These are phyloP conservation scores for Trichosanthes cucumerina DNA, from an alignment of 306 rosid species.

Conservation along the genomic window DNA sequence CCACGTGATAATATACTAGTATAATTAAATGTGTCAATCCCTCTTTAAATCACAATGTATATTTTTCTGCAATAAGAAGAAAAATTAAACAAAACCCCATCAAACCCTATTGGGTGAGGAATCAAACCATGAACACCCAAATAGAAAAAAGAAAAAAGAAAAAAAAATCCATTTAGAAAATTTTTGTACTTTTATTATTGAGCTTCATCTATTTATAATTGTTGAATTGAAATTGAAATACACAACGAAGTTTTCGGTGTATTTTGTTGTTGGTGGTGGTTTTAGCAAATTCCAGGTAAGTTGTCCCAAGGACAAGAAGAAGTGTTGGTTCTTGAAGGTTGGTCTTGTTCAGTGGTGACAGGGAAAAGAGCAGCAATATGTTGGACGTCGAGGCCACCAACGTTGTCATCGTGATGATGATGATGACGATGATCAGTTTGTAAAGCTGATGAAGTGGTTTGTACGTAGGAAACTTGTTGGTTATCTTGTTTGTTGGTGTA, in stretches of 20 bases:
- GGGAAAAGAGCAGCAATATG: conserved; percentile 56
- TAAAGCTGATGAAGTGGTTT: conserved; percentile 12
- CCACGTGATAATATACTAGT: too few relatives aligned
- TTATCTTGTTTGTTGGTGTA: conserved; percentile 21
- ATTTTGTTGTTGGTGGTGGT: background rate
- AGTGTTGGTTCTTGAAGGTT: conserved; percentile 20
- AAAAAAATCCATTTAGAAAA: background rate
- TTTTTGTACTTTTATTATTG: background rate
- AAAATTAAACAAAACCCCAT: background rate
- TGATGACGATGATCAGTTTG: background rate
- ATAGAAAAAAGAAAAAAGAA: background rate
- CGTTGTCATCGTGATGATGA: conserved; percentile 18
- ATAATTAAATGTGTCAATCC: background rate
- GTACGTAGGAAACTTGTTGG: conserved; percentile 22
- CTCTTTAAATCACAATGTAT: background rate
- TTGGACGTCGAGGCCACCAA: conserved; percentile 41
- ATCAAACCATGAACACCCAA: background rate
- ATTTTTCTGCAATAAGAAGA: background rate
- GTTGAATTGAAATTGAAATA: background rate
- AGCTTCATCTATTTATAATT: background rate
- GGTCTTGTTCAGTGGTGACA: conserved; percentile 30
- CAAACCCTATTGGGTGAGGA: background rate
- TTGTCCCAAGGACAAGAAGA: conserved; percentile 55
- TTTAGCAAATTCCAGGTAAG: conserved; percentile 49
- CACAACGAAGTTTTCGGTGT: background rate